These are phyloP conservation scores for Plasmodium chabaudi DNA, from an alignment of 169 alveolate genomes.

Conservation along the genomic window DNA sequence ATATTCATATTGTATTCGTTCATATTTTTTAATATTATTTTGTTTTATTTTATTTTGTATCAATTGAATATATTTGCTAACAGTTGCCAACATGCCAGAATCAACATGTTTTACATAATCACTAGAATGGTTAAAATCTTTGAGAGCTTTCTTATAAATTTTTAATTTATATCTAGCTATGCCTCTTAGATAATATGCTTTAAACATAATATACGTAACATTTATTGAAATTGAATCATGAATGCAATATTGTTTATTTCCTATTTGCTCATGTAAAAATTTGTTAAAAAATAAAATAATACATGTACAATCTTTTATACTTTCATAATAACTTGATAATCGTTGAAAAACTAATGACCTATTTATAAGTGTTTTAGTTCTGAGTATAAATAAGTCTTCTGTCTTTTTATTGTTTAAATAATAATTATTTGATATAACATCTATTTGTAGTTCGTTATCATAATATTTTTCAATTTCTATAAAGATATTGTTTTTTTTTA, in stretches of 20 bases:
- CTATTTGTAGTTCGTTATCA: slow-evolving; percentile 57
- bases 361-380: slow-evolving; percentile 73
- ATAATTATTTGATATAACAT: slow-evolving; percentile 44
- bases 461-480: slow-evolving; percentile 65
- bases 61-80: slow-evolving; percentile 43
- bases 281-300: slow-evolving; percentile 60
- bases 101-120: slow-evolving; percentile 6
- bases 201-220: slow-evolving; percentile 49
- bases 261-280: slow-evolving; percentile 31
- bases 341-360: slow-evolving; percentile 65
- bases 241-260: slow-evolving; percentile 13
- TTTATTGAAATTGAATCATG: slow-evolving; percentile 17
- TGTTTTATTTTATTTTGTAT: slow-evolving; percentile 49
- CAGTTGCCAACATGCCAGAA: not conserved
- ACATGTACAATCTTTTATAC: slow-evolving; percentile 69
- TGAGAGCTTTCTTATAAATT: slow-evolving; percentile 55
- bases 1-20: slow-evolving; percentile 63
- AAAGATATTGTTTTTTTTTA: slow-evolving; percentile 67
- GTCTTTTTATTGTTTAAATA: slow-evolving; percentile 24
- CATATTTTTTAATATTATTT: slow-evolving; percentile 47
- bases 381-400: slow-evolving; percentile 53
- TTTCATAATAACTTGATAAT: slow-evolving; percentile 37
- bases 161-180: slow-evolving; percentile 72
- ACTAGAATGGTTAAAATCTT: slow-evolving; percentile 56
- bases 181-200: slow-evolving; percentile 74